Evolutionary conservation across 139 green algal genomes (phyloP).

Genomic region (Desmodesmus armatus): DNA sequence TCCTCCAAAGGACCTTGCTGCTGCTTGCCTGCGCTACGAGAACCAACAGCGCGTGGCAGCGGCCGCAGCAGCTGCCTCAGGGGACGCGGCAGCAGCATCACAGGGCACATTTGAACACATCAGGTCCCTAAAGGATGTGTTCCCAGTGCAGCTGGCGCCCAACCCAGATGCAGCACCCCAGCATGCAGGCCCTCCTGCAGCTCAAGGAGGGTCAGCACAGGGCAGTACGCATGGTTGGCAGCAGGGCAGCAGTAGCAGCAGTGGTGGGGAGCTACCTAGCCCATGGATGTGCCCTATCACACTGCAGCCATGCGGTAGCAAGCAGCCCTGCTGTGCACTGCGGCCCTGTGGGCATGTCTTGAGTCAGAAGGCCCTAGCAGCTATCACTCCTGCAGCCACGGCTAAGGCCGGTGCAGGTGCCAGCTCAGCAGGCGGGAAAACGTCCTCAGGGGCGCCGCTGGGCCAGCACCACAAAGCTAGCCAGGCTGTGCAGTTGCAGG

Average conservation of each 20-base stretch:
- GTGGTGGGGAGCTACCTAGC: neutral
- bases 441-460: too few species aligned
- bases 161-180: neutral
- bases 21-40: constrained; percentile 42
- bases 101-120: constrained; percentile 58
- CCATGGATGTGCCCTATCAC: constrained; percentile 33
- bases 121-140: constrained; percentile 54
- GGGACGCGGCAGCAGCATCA: too few species aligned
- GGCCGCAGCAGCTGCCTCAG: too few species aligned
- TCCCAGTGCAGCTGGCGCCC: constrained; percentile 44
- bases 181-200: neutral
- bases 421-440: too few species aligned
- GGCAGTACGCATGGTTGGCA: neutral
- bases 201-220: neutral
- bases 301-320: neutral
- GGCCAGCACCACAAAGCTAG: too few species aligned
- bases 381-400: neutral
- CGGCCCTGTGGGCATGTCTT: constrained; percentile 23
- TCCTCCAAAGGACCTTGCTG: neutral
- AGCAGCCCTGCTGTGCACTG: constrained; percentile 18
- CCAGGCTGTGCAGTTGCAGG: too few species aligned
- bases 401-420: too few species aligned
- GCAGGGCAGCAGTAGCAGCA: neutral
- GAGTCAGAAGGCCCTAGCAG: constrained; percentile 12
- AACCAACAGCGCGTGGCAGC: constrained; percentile 51